These are phyloP conservation scores for Medicago arabica DNA, from an alignment of 306 rosid species.

Conservation along the genomic window DNA sequence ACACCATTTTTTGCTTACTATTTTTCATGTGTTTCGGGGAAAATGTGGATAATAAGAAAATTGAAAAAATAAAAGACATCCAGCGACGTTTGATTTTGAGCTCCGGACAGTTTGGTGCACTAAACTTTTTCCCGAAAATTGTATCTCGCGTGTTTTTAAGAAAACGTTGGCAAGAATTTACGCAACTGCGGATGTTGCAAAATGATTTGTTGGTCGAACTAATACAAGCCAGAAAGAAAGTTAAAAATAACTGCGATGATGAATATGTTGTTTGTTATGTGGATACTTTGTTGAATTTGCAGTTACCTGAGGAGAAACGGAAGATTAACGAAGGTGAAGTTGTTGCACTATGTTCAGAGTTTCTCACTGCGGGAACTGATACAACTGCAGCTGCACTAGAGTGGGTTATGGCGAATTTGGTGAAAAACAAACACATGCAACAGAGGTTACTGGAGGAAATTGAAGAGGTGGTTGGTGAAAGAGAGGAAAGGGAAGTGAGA, in stretches of 20 bases:
- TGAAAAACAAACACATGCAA: constrained; percentile 33
- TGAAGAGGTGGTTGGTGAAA: not conserved
- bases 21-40: constrained; percentile 48
- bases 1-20: constrained; percentile 39
- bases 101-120: not conserved
- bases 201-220: not conserved
- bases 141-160: not conserved
- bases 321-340: constrained; percentile 35
- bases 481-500: constrained; percentile 31
- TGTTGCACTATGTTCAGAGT: constrained; percentile 37
- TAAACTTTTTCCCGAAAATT: constrained; percentile 16
- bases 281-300: constrained; percentile 45
- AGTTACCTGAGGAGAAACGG: constrained; percentile 28
- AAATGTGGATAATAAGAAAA: not conserved
- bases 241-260: not conserved
- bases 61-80: constrained; percentile 5
- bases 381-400: constrained; percentile 40
- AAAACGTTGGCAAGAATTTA: constrained; percentile 34
- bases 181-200: not conserved
- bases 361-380: constrained; percentile 39
- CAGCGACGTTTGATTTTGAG: constrained; percentile 4
- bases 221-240: not conserved
- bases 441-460: constrained; percentile 37
- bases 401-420: constrained; percentile 52
- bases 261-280: constrained; percentile 28